A percentile compares a stretch with the other conserved stretches of the same genome.
Evolutionary conservation across 495 filamentous ascomycete species (phyloP).

Genomic region (Beverwykella pulmonaria): DNA sequence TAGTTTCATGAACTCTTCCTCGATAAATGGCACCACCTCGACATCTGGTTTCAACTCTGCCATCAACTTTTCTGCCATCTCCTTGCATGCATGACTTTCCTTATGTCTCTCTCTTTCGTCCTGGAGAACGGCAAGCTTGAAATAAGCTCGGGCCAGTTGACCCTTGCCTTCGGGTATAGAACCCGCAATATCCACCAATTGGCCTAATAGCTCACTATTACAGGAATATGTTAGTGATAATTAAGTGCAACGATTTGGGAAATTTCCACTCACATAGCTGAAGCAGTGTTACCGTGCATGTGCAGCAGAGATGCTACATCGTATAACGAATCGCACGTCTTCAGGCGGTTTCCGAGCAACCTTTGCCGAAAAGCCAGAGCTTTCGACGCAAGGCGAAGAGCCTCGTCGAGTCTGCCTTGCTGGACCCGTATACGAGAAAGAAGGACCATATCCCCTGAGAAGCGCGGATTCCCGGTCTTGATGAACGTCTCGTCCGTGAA

Average conservation of each 20-base stretch:
- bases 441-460: constrained; percentile 37
- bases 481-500: constrained; percentile 41
- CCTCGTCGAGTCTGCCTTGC: constrained; percentile 20
- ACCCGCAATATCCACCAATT: constrained; percentile 17
- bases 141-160: constrained; percentile 25
- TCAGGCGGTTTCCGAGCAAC: constrained; percentile 29
- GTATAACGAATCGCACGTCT: constrained; percentile 41
- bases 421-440: constrained; percentile 31
- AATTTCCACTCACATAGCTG: constrained; percentile 24
- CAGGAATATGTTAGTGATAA: neutral
- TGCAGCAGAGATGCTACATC: constrained; percentile 34
- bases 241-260: neutral
- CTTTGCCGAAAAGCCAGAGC: constrained; percentile 36
- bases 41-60: constrained; percentile 5
- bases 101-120: constrained; percentile 1
- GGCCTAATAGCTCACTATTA: constrained; percentile 13
- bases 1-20: constrained; percentile 34
- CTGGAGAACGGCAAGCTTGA: constrained; percentile 20
- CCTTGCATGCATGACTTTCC: constrained; percentile 1
- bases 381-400: constrained; percentile 29
- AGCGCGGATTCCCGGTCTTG: constrained; percentile 37
- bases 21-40: constrained; percentile 6
- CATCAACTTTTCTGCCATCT: constrained; percentile 3
- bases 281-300: constrained; percentile 20
- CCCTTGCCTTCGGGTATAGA: constrained; percentile 22